Evolutionary conservation across 768 basidiomycete species (phyloP).

Genomic region (Leucogyrophana mollusca): DNA sequence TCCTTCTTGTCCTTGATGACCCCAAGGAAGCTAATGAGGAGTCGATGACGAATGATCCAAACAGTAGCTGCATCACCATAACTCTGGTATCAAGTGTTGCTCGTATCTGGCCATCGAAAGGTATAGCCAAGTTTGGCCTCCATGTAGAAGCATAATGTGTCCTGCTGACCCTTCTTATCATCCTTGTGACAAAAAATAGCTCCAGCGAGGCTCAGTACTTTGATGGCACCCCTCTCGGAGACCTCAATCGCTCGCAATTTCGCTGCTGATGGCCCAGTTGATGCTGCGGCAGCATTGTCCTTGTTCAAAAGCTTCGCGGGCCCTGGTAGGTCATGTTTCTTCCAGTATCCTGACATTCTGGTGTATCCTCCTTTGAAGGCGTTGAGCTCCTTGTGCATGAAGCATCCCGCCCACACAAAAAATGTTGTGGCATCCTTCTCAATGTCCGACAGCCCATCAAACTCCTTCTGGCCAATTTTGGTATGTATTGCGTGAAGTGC

Average conservation of each 20-base stretch:
- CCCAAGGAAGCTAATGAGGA: conserved; percentile 26
- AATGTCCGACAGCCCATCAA: conserved; percentile 7
- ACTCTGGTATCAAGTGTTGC: conserved; percentile 34
- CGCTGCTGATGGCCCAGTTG: conserved; percentile 7
- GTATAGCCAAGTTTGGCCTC: conserved; percentile 16
- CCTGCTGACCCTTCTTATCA: conserved; percentile 21
- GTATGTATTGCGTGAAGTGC: neutral
- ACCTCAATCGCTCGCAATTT: conserved; percentile 14
- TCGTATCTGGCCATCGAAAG: conserved; percentile 37
- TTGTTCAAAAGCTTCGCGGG: conserved; percentile 30
- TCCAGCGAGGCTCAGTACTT: conserved; percentile 25
- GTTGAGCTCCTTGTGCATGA: conserved; percentile 40
- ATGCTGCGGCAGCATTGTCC: conserved; percentile 24
- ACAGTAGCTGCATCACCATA: conserved; percentile 26
- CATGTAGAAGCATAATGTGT: conserved; percentile 20
- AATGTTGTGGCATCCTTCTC: conserved; percentile 18
- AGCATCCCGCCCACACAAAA: conserved; percentile 37
- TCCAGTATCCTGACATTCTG: conserved; percentile 29
- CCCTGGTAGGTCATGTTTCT: conserved; percentile 7
- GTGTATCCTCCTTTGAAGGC: conserved; percentile 27
- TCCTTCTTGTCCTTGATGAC: conserved; percentile 29
- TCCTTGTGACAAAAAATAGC: conserved; percentile 30
- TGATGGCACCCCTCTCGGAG: conserved; percentile 28
- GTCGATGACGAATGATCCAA: conserved; percentile 21
- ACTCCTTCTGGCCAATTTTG: conserved; percentile 18